Evolutionary conservation across 768 basidiomycete species (phyloP).

Genomic region (Tricholoma sp.): DNA sequence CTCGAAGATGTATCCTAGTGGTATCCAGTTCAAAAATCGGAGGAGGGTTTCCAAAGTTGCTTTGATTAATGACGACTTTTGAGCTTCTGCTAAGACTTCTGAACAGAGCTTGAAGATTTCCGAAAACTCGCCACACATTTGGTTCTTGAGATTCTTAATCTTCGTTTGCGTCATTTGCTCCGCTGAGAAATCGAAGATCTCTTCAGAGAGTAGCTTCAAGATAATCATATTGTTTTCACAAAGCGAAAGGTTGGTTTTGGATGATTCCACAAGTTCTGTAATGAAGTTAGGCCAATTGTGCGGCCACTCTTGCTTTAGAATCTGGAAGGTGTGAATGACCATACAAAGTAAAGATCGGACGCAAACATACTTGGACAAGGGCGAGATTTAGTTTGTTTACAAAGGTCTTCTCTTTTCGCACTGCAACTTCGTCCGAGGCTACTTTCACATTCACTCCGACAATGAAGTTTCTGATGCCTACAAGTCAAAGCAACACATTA

Average conservation of each 20-base stretch:
- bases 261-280: slow-evolving; percentile 93
- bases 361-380: slow-evolving; percentile 72
- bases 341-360: slow-evolving; percentile 5
- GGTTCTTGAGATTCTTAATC: slow-evolving; percentile 95
- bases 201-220: slow-evolving; percentile 90
- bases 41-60: slow-evolving; percentile 92
- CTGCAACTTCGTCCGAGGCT: slow-evolving; percentile 84
- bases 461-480: slow-evolving; percentile 95
- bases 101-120: slow-evolving; percentile 99
- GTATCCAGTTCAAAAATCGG: slow-evolving; percentile 98
- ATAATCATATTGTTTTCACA: slow-evolving; percentile 99
- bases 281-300: slow-evolving; percentile 99
- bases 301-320: slow-evolving; percentile 99
- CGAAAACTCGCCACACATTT: slow-evolving; percentile 95
- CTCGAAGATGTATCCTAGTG: slow-evolving; percentile 97
- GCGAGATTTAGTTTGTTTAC: slow-evolving; percentile 96
- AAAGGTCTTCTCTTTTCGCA: slow-evolving; percentile 91
- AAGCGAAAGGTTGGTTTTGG: slow-evolving; percentile 90
- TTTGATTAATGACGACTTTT: slow-evolving; percentile 90
- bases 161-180: slow-evolving; percentile 98
- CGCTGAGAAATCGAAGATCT: slow-evolving; percentile 97
- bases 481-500: slow-evolving; percentile 1
- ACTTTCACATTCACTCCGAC: slow-evolving; percentile 90
- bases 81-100: slow-evolving; percentile 93
- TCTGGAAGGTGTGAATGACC: slow-evolving; percentile 43